Evolutionary conservation across 2,329 filamentous ascomycete genomes (phyloP).

Genomic region (Trichoderma atrobrunneum): DNA sequence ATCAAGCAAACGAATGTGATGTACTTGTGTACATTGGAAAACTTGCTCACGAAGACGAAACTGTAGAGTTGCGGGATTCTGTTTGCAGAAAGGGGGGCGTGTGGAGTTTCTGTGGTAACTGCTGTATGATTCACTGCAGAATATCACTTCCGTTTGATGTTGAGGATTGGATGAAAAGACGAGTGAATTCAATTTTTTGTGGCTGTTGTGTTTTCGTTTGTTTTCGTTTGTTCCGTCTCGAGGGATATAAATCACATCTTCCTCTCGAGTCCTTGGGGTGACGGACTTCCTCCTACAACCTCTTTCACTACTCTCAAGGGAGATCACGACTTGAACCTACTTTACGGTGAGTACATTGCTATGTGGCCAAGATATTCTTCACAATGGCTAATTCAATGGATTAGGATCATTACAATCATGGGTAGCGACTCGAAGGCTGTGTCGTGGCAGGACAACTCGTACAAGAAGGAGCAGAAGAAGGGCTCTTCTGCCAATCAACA

Average conservation of each 20-base stretch:
- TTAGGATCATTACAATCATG: background rate
- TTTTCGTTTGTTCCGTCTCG: background rate
- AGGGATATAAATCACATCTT: background rate
- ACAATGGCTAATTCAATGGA: background rate
- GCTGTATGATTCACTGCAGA: background rate
- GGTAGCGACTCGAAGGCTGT: background rate
- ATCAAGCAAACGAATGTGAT: background rate
- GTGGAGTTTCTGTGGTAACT: background rate
- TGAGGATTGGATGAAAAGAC: background rate
- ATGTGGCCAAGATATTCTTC: background rate
- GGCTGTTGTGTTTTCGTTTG: background rate
- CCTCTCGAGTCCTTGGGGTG: background rate
- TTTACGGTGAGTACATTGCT: background rate
- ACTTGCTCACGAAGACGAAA: background rate
- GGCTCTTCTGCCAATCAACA: background rate
- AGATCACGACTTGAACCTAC: background rate
- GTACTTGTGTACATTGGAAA: background rate
- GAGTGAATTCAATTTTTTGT: background rate
- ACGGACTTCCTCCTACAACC: background rate
- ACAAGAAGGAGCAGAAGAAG: background rate
- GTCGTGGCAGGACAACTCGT: background rate
- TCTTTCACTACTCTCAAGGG: background rate
- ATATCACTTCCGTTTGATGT: background rate
- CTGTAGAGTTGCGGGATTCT: background rate
- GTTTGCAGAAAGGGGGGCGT: background rate